Base-by-base conservation (phyloP, 2,329 filamentous ascomycete genomes). In the Didymella lethalis region DNA sequence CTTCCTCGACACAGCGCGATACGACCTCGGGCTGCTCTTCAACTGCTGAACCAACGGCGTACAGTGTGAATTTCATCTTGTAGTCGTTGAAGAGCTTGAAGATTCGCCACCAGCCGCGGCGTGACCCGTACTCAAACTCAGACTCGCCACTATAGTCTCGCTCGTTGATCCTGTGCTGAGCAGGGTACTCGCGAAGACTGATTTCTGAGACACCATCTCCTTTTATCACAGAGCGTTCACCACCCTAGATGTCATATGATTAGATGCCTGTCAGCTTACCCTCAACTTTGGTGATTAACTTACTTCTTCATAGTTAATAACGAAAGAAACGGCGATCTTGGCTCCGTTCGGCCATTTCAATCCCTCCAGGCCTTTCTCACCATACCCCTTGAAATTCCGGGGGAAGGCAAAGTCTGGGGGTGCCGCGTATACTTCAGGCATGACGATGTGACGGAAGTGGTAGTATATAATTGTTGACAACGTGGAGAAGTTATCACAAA, bases 81-180 rank as follows among this genome's bases (percentile, higher is more conserved):
- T 82, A 69, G 45, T 79, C 75, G 62, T 82, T 80, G 73, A 84
- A 84, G 53, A 84, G 67, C 18, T 78, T 73, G 66, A 84, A 82
- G 2, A 84, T 70, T 3, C 82, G 74, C 83, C 83, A 84, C 67
- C 80, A 80, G 3, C 82, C 83, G 0, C 77, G 77, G 2, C 83
- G 77, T 23, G 78, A 78, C 32, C 83, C 81, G 63, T 85, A 85
- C 54, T 85, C 82, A 61, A 81, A 85, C 61, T 84, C 82, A 28
- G 75, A 77, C 69, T 85, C 82, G 49, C 76, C 77, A 60, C 81
- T 83, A 62, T 79, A 74, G 47, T 75, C 77, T 48, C 82, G 77
- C 63, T 81, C 80, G 57, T 80, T 79, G 65, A 77, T 67, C 14
- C 69, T 68, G 7, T 74, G 68, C 11, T 64, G 64, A 6, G 71